Evolutionary conservation across 345 rosid genomes (phyloP).

Genomic region (Durio zibethinus): DNA sequence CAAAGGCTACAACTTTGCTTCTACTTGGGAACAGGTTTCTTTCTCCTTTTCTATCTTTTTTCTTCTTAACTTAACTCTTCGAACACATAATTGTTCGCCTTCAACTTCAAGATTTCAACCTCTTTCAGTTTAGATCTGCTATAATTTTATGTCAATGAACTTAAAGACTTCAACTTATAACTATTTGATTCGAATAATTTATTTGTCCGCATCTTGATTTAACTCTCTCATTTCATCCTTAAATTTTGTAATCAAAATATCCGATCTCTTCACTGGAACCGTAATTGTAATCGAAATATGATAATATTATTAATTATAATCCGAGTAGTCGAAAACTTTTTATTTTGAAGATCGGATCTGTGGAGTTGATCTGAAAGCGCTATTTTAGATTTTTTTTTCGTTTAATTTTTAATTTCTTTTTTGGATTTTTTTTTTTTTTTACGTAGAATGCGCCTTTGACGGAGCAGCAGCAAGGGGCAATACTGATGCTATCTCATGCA

Average conservation of each 20-base stretch:
- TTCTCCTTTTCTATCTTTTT: too few relatives aligned
- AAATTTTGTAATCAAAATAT: background rate
- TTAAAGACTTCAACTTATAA: background rate
- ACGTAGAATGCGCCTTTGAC: constrained; percentile 74
- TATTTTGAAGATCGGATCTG: background rate
- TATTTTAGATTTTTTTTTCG: background rate
- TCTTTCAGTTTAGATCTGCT: constrained; percentile 5
- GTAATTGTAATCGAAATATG: background rate
- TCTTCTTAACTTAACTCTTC: background rate
- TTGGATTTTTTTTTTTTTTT: background rate
- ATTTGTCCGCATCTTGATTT: background rate
- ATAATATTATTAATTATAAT: background rate
- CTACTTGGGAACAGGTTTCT: constrained; percentile 92
- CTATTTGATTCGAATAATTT: background rate
- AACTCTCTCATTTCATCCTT: background rate
- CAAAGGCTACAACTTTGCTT: constrained; percentile 90
- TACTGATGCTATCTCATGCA: constrained; percentile 56
- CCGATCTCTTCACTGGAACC: constrained; percentile 11
- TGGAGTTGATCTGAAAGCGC: background rate
- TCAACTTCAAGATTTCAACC: constrained; percentile 8
- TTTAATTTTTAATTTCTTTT: background rate
- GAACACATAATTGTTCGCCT: background rate
- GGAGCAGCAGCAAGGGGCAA: constrained; percentile 80
- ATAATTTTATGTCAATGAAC: background rate
- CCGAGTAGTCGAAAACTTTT: background rate